These are phyloP conservation scores for Fraxinus floribunda DNA, from an alignment of 305 asterid genomes.

Conservation along the genomic window DNA sequence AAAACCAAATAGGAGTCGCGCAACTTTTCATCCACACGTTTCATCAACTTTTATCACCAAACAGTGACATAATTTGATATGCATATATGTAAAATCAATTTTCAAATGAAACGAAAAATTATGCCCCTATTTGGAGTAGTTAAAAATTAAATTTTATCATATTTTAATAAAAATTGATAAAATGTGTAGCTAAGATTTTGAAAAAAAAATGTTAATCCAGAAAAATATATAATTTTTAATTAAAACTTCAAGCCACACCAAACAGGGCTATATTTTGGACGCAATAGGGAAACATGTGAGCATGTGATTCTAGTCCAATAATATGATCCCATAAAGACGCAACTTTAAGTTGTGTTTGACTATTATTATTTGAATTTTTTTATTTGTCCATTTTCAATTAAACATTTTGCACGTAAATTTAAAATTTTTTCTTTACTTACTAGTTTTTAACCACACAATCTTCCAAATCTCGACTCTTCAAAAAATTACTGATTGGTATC, in stretches of 20 bases:
- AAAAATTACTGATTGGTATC: background rate
- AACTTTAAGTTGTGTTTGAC: background rate
- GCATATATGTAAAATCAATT: background rate
- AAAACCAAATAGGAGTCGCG: background rate
- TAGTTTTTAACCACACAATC: background rate
- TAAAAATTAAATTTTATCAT: no score
- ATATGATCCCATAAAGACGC: background rate
- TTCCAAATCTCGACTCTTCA: background rate
- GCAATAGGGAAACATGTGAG: background rate
- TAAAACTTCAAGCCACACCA: background rate
- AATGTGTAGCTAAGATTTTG: no score
- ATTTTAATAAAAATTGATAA: background rate
- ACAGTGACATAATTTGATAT: background rate
- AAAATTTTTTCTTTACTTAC: no score
- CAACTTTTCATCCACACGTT: background rate
- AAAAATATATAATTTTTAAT: no score
- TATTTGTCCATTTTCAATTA: background rate
- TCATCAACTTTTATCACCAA: background rate
- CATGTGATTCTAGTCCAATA: background rate
- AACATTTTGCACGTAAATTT: background rate
- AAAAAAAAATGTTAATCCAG: background rate
- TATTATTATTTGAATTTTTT: no score
- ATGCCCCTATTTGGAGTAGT: background rate
- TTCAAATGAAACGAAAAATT: background rate
- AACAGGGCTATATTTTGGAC: background rate